phyloP scores from a whole-genome alignment of 177 flowering plant genomes.

The Vitis hybrid region DNA sequence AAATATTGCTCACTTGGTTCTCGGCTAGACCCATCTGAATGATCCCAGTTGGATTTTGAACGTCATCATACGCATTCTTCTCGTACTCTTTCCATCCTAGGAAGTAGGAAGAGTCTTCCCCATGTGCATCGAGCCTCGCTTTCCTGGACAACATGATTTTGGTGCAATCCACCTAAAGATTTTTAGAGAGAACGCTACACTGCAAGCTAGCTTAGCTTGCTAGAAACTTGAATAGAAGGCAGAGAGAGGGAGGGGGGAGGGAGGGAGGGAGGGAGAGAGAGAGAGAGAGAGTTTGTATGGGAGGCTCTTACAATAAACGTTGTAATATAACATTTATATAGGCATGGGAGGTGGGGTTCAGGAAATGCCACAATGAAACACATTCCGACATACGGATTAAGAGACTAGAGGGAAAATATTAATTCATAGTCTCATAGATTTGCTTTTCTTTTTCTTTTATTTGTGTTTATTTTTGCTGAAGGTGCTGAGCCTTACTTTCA shows the following conservation, averaged over 20 bases:
- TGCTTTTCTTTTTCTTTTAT: background rate
- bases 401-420: background rate
- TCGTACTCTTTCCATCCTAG: conserved; percentile 73
- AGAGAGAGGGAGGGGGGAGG: conserved; percentile 1
- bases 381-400: background rate
- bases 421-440: no score
- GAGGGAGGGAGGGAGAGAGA: background rate
- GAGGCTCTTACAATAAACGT: background rate
- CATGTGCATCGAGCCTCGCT: conserved; percentile 50
- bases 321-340: background rate
- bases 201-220: background rate
- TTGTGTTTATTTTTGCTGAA: background rate
- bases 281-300: background rate
- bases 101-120: conserved; percentile 63
- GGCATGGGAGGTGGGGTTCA: background rate
- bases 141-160: conserved; percentile 47
- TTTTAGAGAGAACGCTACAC: background rate
- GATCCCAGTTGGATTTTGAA: conserved; percentile 36
- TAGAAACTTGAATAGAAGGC: no score
- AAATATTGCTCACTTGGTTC: conserved; percentile 42
- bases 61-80: conserved; percentile 59
- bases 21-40: conserved; percentile 46
- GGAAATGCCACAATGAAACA: background rate
- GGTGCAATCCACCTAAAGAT: no score
- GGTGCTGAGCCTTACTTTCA: background rate